Evolutionary conservation across 306 rosid species (phyloP).

Genomic region (Dicorynia guianensis): DNA sequence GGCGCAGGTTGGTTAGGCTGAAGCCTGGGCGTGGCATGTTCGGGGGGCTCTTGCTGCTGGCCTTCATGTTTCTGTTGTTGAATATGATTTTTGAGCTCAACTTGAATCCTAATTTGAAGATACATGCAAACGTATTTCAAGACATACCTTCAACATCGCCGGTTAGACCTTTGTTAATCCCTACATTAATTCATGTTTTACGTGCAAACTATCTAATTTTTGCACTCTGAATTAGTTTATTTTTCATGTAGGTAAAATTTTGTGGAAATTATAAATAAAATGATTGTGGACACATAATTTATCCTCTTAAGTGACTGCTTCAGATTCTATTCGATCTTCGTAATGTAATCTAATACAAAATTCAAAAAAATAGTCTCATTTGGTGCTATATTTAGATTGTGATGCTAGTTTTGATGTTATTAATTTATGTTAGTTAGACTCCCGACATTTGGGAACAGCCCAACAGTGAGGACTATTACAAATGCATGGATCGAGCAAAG

Average conservation of each 20-base stretch:
- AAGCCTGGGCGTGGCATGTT: conserved; percentile 38
- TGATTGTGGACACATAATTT: not conserved
- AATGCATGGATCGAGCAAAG: conserved; percentile 48
- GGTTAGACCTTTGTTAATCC: conserved; percentile 35
- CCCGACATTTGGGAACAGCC: conserved; percentile 68
- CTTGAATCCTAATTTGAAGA: not conserved
- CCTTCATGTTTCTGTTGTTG: conserved; percentile 50
- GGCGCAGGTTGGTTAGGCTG: conserved; percentile 16
- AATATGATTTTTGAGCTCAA: conserved; percentile 42
- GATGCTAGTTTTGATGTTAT: conserved; percentile 40
- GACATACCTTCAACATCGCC: conserved; percentile 27
- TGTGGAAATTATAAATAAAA: too few relatives aligned
- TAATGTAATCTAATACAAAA: too few relatives aligned
- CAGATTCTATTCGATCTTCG: not conserved
- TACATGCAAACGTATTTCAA: conserved; percentile 25
- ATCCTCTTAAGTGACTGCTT: not conserved
- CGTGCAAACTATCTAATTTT: too few relatives aligned
- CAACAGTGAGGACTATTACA: conserved; percentile 39
- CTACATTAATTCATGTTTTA: too few relatives aligned
- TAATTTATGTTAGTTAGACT: conserved; percentile 60
- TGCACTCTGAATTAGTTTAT: too few relatives aligned
- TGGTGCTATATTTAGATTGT: conserved; percentile 33
- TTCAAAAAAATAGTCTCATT: too few relatives aligned
- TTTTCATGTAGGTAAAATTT: too few relatives aligned
- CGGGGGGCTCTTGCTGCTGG: conserved; percentile 44